phyloP scores from a whole-genome alignment of 257 asterid genomes.

The Sherardia arvensis region DNA sequence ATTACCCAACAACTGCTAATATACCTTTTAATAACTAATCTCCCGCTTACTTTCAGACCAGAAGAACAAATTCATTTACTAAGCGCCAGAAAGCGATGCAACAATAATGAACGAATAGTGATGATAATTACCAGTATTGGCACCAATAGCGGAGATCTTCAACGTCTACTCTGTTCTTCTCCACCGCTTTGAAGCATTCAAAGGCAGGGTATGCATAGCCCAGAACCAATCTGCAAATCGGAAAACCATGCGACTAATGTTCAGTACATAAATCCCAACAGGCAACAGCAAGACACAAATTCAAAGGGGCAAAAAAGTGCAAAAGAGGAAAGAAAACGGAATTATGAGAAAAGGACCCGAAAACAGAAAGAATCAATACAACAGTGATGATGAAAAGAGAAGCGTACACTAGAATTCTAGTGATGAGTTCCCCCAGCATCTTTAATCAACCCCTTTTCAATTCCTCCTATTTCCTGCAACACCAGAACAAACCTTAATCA shows the following conservation, averaged over 20 bases:
- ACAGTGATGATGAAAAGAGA: slow-evolving; percentile 5
- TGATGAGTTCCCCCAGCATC: slow-evolving; percentile 72
- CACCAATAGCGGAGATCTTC: slow-evolving; percentile 87
- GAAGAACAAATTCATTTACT: not conserved
- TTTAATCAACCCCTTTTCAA: slow-evolving; percentile 19
- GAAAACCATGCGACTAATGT: too few species aligned
- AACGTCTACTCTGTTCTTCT: slow-evolving; percentile 60
- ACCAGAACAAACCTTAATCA: not conserved
- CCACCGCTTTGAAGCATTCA: slow-evolving; percentile 74
- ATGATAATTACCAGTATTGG: slow-evolving; percentile 66
- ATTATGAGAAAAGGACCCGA: not conserved
- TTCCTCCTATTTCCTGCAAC: slow-evolving; percentile 16
- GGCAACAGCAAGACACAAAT: not conserved
- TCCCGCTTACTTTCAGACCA: not conserved
- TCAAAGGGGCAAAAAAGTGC: not conserved
- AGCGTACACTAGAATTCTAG: slow-evolving; percentile 52
- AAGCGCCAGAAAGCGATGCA: not conserved
- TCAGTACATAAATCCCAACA: too few species aligned
- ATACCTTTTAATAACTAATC: not conserved
- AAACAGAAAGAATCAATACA: slow-evolving; percentile 21
- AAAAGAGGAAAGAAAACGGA: not conserved
- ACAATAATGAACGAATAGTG: not conserved
- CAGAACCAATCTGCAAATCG: slow-evolving; percentile 62
- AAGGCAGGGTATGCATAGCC: slow-evolving; percentile 93
- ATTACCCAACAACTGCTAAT: not conserved